Percentiles rank a stretch among this genome's conserved stretches.
Evolutionary conservation across 2,329 filamentous ascomycete genomes (phyloP).

Genomic region (Alternaria conjuncta): DNA sequence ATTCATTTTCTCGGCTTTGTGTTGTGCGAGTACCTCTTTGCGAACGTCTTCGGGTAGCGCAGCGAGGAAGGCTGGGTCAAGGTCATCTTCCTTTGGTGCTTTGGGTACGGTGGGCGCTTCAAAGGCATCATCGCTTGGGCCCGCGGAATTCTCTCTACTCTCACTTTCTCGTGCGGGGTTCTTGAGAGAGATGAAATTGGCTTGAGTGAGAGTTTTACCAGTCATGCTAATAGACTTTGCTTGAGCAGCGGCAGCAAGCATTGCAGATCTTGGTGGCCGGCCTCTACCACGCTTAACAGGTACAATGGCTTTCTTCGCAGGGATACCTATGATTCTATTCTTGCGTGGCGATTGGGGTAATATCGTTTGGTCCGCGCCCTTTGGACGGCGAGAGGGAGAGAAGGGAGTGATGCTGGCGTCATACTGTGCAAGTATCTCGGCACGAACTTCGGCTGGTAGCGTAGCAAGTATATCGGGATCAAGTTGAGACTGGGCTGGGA

Average conservation of each 20-base stretch:
- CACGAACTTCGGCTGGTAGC: constrained; percentile 83
- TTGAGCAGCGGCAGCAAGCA: constrained; percentile 58
- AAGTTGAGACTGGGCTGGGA: constrained; percentile 75
- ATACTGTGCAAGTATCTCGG: constrained; percentile 81
- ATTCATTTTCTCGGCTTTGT: constrained; percentile 52
- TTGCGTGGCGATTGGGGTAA: constrained; percentile 57
- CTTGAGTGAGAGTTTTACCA: constrained; percentile 66
- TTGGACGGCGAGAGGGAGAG: constrained; percentile 40
- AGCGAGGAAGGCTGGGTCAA: constrained; percentile 71
- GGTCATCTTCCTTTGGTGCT: constrained; percentile 18
- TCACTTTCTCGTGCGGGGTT: constrained; percentile 25
- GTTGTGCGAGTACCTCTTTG: constrained; percentile 76
- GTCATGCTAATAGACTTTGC: constrained; percentile 47
- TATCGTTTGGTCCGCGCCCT: constrained; percentile 45
- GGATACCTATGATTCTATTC: constrained; percentile 58
- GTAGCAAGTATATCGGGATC: constrained; percentile 85
- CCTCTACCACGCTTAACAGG: constrained; percentile 73
- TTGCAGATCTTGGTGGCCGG: constrained; percentile 49
- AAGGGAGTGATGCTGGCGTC: constrained; percentile 31
- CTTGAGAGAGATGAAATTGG: constrained; percentile 67
- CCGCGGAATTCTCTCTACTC: constrained; percentile 20
- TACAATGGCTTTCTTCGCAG: constrained; percentile 57
- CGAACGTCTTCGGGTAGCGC: constrained; percentile 76
- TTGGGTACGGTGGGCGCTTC: constrained; percentile 13
- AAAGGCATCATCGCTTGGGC: constrained; percentile 34